A percentile compares a stretch with the other conserved stretches of the same genome.
These are phyloP conservation scores for Juglanconis oblonga DNA, from an alignment of 2,329 filamentous ascomycete genomes.

Conservation along the genomic window DNA sequence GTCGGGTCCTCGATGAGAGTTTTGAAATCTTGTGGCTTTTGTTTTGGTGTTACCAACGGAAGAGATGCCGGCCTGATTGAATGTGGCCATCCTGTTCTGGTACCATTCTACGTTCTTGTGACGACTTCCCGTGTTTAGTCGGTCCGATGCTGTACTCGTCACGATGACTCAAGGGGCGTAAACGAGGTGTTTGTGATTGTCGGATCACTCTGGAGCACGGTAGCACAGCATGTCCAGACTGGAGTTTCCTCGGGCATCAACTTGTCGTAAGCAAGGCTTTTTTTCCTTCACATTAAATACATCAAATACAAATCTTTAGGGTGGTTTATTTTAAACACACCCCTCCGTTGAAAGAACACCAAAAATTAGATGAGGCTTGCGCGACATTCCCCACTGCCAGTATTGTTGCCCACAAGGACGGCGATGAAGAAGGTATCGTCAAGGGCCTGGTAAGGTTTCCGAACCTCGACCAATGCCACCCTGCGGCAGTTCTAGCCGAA, in stretches of 20 bases:
- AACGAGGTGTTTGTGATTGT: background rate
- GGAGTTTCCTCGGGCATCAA: no score
- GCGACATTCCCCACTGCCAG: constrained; percentile 8
- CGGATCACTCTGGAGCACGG: background rate
- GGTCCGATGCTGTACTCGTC: background rate
- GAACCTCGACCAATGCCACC: background rate
- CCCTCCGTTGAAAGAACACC: background rate
- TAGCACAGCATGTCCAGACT: background rate
- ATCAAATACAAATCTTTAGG: no score
- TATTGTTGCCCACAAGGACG: background rate
- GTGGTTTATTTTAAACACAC: background rate
- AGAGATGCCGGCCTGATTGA: background rate
- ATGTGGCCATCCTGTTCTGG: background rate
- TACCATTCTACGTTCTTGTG: background rate
- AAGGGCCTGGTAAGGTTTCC: no score
- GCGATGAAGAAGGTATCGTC: background rate
- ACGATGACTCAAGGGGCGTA: background rate
- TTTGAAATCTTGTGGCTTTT: background rate
- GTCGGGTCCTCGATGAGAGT: background rate
- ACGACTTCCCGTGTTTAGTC: background rate
- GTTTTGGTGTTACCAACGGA: background rate
- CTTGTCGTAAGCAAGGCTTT: no score
- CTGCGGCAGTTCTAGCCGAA: background rate
- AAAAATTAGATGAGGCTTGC: background rate
- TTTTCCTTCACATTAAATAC: background rate